Evolutionary conservation across 1,284 basidiomycete species (phyloP).

Genomic region (Boletellus dicymbophilus): DNA sequence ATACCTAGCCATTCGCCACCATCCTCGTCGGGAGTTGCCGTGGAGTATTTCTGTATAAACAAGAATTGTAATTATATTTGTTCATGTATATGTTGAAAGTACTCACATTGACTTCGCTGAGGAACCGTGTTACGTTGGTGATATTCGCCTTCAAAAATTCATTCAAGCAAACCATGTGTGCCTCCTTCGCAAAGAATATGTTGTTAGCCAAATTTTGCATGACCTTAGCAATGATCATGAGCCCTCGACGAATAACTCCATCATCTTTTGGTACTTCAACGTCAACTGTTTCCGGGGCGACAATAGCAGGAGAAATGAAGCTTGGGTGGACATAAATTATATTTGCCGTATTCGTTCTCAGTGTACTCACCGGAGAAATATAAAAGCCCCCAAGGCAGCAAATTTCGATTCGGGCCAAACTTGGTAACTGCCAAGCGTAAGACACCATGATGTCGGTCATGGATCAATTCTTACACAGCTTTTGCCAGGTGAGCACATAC

Average conservation of each 20-base stretch:
- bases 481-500: constrained; percentile 84
- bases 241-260: constrained; percentile 66
- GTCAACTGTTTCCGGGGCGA: constrained; percentile 84
- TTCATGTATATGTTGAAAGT: not conserved
- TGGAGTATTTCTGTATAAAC: constrained; percentile 52
- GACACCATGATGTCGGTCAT: constrained; percentile 7
- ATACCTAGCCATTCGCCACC: constrained; percentile 73
- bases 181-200: constrained; percentile 87
- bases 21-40: constrained; percentile 51
- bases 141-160: constrained; percentile 79
- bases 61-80: constrained; percentile 6
- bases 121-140: constrained; percentile 77
- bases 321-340: constrained; percentile 36
- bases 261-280: constrained; percentile 73
- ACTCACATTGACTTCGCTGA: constrained; percentile 79
- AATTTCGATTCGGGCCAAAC: constrained; percentile 86
- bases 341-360: not conserved
- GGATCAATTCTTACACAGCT: constrained; percentile 62
- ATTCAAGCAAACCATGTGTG: constrained; percentile 83
- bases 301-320: constrained; percentile 85
- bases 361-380: constrained; percentile 73
- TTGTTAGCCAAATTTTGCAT: constrained; percentile 94
- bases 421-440: constrained; percentile 38
- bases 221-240: constrained; percentile 88
- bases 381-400: constrained; percentile 87